Evolutionary conservation across 2,329 filamentous ascomycete genomes (phyloP).

Genomic region (Xylariaceae sp.): DNA sequence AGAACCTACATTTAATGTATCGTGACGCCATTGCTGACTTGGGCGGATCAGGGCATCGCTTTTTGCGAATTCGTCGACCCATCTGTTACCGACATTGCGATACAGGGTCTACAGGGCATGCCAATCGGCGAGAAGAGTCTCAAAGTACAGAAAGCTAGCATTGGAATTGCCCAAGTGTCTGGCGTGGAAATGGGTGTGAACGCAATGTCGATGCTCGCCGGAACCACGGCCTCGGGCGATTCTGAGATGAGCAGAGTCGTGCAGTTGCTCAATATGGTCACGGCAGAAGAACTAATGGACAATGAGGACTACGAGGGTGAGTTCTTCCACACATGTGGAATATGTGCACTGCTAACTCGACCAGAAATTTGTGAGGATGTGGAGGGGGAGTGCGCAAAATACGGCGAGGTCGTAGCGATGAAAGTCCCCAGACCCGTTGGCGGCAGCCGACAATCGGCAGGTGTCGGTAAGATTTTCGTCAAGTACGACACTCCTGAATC

Average conservation of each 20-base stretch:
- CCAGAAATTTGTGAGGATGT: slow-evolving; percentile 96
- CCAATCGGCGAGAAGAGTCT: slow-evolving; percentile 83
- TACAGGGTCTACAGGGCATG: slow-evolving; percentile 90
- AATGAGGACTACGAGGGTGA: slow-evolving; percentile 92
- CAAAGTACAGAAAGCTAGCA: slow-evolving; percentile 82
- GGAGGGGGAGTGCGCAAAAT: slow-evolving; percentile 88
- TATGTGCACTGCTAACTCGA: slow-evolving; percentile 32
- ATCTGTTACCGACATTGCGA: slow-evolving; percentile 72
- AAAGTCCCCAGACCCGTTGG: slow-evolving; percentile 88
- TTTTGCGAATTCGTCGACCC: slow-evolving; percentile 93
- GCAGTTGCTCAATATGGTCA: slow-evolving; percentile 98
- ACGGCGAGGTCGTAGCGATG: slow-evolving; percentile 76
- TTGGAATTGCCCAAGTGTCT: slow-evolving; percentile 87
- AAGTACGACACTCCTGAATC: slow-evolving; percentile 79
- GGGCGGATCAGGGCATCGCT: slow-evolving; percentile 69
- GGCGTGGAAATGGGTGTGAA: slow-evolving; percentile 94
- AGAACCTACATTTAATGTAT: not conserved
- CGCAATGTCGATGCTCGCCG: slow-evolving; percentile 95
- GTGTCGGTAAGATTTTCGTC: slow-evolving; percentile 96
- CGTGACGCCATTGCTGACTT: slow-evolving; percentile 19
- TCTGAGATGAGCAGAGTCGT: slow-evolving; percentile 79
- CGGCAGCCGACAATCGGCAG: slow-evolving; percentile 76
- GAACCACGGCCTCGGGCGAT: slow-evolving; percentile 70
- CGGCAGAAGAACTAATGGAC: slow-evolving; percentile 88
- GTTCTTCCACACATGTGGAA: slow-evolving; percentile 16